Percentiles rank a stretch among this genome's conserved stretches.
Evolutionary conservation across 2,329 filamentous ascomycete genomes (phyloP).

Genomic region (Pseudogymnoascus sp.): DNA sequence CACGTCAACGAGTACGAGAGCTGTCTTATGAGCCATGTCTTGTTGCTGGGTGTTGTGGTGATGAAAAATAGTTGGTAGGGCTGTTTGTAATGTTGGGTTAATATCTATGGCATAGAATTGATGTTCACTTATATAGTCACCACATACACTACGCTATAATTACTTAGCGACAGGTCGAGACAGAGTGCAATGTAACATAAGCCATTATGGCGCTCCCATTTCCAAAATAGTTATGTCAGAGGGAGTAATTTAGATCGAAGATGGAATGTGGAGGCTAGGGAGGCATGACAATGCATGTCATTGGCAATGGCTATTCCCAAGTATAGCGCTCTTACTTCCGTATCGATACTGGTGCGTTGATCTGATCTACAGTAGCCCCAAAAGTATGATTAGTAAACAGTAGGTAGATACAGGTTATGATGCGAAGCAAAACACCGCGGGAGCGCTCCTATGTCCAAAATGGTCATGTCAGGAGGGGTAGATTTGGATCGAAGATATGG

Average conservation of each 20-base stretch:
- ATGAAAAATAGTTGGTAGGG: not conserved
- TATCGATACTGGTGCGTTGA: not conserved
- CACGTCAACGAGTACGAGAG: slow-evolving; percentile 23
- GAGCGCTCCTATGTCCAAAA: not conserved
- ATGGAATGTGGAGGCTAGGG: not conserved
- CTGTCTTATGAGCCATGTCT: slow-evolving; percentile 16
- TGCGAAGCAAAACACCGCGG: not conserved
- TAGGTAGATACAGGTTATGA: not conserved
- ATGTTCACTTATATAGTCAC: not conserved
- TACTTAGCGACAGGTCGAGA: not conserved
- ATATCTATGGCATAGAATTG: not conserved
- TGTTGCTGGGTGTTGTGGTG: not conserved
- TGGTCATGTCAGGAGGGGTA: not conserved
- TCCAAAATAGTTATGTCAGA: not conserved
- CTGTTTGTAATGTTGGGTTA: not conserved
- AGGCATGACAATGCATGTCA: not conserved
- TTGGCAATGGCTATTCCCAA: not conserved
- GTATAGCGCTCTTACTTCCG: not conserved
- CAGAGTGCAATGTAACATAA: not conserved
- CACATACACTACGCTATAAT: not conserved
- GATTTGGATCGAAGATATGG: not conserved
- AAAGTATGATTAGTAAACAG: not conserved
- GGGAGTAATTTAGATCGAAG: not conserved
- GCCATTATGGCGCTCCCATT: not conserved
- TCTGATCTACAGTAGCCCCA: not conserved